Percentiles rank a stretch among this genome's conserved stretches.
Evolutionary conservation across 2,329 filamentous ascomycete genomes (phyloP).

Genomic region (Aureobasidium vineae): DNA sequence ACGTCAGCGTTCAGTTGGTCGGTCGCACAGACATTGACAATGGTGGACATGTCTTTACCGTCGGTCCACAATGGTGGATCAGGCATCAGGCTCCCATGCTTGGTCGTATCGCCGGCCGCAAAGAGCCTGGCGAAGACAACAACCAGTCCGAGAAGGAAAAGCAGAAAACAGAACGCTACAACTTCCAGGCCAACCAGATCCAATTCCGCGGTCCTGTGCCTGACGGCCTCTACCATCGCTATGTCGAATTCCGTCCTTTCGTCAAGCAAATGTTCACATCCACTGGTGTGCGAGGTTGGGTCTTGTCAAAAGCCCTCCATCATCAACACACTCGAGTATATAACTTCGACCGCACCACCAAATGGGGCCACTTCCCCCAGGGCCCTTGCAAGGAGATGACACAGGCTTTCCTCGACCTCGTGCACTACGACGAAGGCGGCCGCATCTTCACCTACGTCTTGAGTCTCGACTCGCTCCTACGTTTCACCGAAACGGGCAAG

Average conservation of each 20-base stretch:
- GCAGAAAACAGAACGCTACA: constrained; percentile 61
- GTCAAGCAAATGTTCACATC: constrained; percentile 85
- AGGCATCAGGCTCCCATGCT: constrained; percentile 89
- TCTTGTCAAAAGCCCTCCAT: constrained; percentile 81
- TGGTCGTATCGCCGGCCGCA: constrained; percentile 69
- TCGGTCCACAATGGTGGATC: constrained; percentile 73
- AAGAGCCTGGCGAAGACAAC: constrained; percentile 53
- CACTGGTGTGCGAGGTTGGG: constrained; percentile 70
- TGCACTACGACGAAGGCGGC: constrained; percentile 80
- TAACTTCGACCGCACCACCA: constrained; percentile 76
- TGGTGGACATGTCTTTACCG: constrained; percentile 70
- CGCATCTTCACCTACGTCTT: constrained; percentile 90
- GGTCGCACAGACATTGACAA: constrained; percentile 67
- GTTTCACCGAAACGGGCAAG: constrained; percentile 93
- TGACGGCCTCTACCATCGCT: constrained; percentile 78
- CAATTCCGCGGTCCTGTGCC: constrained; percentile 84
- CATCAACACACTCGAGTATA: constrained; percentile 89
- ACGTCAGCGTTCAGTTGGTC: constrained; percentile 73
- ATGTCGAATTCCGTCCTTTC: constrained; percentile 88
- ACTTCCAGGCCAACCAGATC: constrained; percentile 90
- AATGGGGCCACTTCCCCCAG: constrained; percentile 62
- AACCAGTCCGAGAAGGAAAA: constrained; percentile 41
- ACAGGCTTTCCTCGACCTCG: constrained; percentile 78
- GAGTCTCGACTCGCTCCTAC: constrained; percentile 79
- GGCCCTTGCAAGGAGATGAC: constrained; percentile 68